Conservation (phyloP, 768 basidiomycete genomes). For the Rhodotorula taiwanensis region DNA sequence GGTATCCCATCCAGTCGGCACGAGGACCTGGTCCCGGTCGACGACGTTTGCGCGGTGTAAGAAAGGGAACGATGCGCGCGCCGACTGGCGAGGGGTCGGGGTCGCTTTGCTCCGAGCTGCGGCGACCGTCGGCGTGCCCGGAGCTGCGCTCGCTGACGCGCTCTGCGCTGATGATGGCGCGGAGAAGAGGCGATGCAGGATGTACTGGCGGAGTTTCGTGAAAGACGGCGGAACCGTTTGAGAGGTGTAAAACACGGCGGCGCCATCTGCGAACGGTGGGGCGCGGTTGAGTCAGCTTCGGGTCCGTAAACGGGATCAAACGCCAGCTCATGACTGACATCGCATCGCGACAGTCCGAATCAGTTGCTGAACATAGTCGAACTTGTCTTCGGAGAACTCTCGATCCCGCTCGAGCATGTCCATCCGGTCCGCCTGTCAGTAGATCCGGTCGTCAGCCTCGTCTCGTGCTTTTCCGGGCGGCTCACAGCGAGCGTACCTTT, state of each 20-base stretch:
- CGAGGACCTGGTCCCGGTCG: slow-evolving; percentile 83
- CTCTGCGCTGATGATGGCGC: not conserved
- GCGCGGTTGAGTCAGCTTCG: too few relatives aligned
- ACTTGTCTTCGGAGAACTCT: slow-evolving; percentile 68
- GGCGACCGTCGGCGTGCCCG: too few relatives aligned
- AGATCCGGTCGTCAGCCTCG: too few relatives aligned
- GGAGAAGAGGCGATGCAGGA: slow-evolving; percentile 68
- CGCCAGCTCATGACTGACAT: slow-evolving; percentile 66
- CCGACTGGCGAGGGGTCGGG: not conserved
- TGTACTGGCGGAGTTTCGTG: slow-evolving; percentile 69
- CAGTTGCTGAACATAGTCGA: slow-evolving; percentile 92
- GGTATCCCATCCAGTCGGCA: slow-evolving; percentile 95
- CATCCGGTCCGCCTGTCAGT: slow-evolving; percentile 37
- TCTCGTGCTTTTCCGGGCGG: too few relatives aligned
- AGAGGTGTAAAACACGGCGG: slow-evolving; percentile 83
- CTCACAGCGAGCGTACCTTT: slow-evolving; percentile 52
- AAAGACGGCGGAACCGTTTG: slow-evolving; percentile 64
- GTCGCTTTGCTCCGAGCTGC: too few relatives aligned
- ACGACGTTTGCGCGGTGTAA: slow-evolving; percentile 78
- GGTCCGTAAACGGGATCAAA: not conserved
- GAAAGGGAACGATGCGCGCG: slow-evolving; percentile 57
- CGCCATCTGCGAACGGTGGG: slow-evolving; percentile 54
- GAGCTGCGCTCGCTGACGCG: not conserved
- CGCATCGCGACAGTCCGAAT: slow-evolving; percentile 84
- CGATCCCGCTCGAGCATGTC: slow-evolving; percentile 36